These are phyloP conservation scores for Solanum infundibuliforme DNA, from an alignment of 257 asterid genomes.

Conservation along the genomic window DNA sequence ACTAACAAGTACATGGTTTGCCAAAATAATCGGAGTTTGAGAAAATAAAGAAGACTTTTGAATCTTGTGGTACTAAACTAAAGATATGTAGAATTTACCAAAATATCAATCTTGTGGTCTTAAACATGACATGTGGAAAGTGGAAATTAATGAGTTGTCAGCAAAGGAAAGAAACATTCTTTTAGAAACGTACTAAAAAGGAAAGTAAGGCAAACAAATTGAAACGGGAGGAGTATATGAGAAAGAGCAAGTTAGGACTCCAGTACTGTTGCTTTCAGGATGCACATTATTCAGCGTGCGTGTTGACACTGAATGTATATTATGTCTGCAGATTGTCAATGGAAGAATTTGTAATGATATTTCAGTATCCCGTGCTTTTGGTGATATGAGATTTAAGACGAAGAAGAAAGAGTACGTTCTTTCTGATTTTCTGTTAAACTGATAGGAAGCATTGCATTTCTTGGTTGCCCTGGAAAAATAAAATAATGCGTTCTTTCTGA, in stretches of 20 bases:
- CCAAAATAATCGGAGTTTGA: neutral
- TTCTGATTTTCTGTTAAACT: constrained; percentile 1
- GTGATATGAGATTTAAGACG: constrained; percentile 83
- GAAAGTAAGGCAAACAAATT: neutral
- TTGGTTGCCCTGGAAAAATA: neutral
- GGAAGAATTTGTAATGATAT: constrained; percentile 96
- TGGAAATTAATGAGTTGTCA: fast-evolving
- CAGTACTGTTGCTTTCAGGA: neutral
- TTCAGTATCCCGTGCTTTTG: constrained; percentile 93
- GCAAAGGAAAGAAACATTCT: fast-evolving
- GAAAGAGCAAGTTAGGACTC: neutral
- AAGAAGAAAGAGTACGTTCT: constrained; percentile 61
- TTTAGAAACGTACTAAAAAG: fast-evolving
- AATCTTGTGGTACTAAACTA: no score
- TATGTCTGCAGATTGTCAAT: constrained; percentile 45
- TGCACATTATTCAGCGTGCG: neutral
- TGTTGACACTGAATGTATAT: neutral
- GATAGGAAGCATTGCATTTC: neutral
- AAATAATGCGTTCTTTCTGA: neutral
- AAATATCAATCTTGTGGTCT: neutral
- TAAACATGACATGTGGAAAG: neutral
- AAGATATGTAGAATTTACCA: no score
- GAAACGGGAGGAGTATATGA: no score
- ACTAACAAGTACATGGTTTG: neutral
- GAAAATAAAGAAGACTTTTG: no score